phyloP scores from a whole-genome alignment of 2,329 filamentous ascomycete genomes.

The Fusarium pseudoanthophilum region DNA sequence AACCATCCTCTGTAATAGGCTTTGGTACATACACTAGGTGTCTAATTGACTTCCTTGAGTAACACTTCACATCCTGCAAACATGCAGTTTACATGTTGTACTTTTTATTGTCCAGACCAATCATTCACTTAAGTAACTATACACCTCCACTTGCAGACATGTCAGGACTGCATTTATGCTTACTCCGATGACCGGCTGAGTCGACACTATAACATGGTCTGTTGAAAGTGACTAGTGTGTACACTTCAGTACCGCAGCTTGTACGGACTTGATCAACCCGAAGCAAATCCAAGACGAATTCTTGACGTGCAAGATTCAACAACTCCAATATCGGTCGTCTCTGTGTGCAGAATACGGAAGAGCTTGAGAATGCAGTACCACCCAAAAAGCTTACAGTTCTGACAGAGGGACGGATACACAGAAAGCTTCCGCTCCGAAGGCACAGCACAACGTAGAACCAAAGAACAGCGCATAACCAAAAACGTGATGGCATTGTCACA shows the following conservation, averaged over 20 bases:
- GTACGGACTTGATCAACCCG: background rate
- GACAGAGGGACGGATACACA: background rate
- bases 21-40: background rate
- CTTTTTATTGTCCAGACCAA: background rate
- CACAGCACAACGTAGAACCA: background rate
- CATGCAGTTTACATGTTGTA: background rate
- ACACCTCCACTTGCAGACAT: background rate
- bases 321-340: background rate
- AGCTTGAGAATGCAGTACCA: background rate
- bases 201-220: background rate
- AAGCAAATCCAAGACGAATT: background rate
- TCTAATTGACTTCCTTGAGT: background rate
- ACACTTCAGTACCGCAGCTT: background rate
- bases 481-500: slow-evolving; percentile 38
- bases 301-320: background rate
- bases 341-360: background rate
- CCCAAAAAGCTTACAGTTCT: background rate
- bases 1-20: background rate
- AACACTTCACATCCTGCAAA: background rate
- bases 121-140: background rate
- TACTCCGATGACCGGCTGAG: slow-evolving; percentile 1
- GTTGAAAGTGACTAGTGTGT: background rate
- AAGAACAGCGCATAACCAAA: slow-evolving; percentile 1
- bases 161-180: background rate
- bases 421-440: background rate